Evolutionary conservation across 345 rosid genomes (phyloP), one percentile per base, ranked within the genome.

Genomic region (Tarenaya hassleriana): DNA sequence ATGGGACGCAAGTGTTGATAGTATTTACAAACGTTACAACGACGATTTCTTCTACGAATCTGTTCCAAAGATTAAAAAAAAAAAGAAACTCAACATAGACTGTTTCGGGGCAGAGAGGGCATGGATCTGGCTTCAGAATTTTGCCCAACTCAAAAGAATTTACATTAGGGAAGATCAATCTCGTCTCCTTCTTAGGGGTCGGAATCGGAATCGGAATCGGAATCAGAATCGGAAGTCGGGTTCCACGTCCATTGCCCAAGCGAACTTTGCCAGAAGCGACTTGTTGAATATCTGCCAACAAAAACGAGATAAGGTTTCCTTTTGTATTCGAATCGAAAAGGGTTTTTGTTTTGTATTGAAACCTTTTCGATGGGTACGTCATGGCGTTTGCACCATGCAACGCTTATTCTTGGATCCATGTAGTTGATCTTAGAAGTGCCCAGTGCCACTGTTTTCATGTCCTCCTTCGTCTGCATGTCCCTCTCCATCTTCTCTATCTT

Each of bases 331-430:
- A 18, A 34, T 40, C 18, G 34, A 62, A n/a, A n/a, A n/a, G 39
- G 32, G 35, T 39, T 29, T 37, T 33, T 35, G 50, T 57, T 35
- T 15, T 7, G 11, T 1, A 7, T 6, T 10, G 50, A 27, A 45
- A 88, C 98, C 98, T 88, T 92, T 64, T 92, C 98, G 11, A 92
- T 92, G 34, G 98, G 95, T 62, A 92, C 98, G 50, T 92, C 98
- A 34, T 81, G 88, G 15, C 98, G 80, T 70, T 92, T 92, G 81
- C 98, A 92, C 98, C 98, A 92, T 2, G 98, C 95, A 7, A 92
- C 98, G 0, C 95, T 88, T 47, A 92, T 92, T 76, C 98, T 78
- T 41, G 98, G 98, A 72, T 92, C 97, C 19, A 88, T 81, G 61
- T 92, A 92, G 60, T 92, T 92, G 60, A 92, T 85, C 64, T 88